These are phyloP conservation scores for Didymella segeticola DNA, from an alignment of 2,329 filamentous ascomycete species.

Conservation along the genomic window DNA sequence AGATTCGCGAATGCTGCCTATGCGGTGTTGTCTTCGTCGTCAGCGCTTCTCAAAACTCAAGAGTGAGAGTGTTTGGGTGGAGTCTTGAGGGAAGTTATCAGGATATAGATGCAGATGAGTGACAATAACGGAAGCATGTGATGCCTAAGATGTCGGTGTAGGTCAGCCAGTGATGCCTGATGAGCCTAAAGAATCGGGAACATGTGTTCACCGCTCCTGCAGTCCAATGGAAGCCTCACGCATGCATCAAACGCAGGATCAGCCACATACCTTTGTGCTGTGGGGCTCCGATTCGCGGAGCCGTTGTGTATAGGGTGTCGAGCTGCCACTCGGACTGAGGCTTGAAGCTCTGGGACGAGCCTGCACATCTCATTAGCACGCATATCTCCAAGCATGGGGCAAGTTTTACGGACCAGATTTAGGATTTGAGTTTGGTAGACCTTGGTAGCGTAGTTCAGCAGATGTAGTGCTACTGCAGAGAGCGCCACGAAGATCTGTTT, in stretches of 20 bases:
- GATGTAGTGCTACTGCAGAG: not conserved
- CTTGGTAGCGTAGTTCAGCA: not conserved
- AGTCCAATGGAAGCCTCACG: not conserved
- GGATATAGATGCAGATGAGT: not conserved
- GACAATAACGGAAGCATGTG: not conserved
- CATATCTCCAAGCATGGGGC: not conserved
- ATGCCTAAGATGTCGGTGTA: conserved; percentile 3
- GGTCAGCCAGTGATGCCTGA: not conserved
- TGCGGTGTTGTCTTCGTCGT: not conserved
- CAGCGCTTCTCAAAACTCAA: not conserved
- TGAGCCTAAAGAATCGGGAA: not conserved
- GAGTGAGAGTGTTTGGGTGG: not conserved
- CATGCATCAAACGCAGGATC: not conserved
- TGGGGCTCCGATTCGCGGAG: not conserved
- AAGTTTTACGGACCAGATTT: not conserved
- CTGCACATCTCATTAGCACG: not conserved
- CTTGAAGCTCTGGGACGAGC: not conserved
- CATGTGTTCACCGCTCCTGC: conserved; percentile 1
- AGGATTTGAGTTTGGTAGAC: not conserved
- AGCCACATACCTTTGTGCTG: conserved; percentile 2
- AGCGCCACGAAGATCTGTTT: not conserved
- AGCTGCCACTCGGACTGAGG: not conserved
- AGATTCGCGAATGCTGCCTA: not conserved
- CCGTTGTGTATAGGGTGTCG: not conserved
- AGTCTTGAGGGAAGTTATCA: not conserved